Evolutionary conservation across 495 filamentous ascomycete genomes (phyloP).

Genomic region (Bombardia bombarda): DNA sequence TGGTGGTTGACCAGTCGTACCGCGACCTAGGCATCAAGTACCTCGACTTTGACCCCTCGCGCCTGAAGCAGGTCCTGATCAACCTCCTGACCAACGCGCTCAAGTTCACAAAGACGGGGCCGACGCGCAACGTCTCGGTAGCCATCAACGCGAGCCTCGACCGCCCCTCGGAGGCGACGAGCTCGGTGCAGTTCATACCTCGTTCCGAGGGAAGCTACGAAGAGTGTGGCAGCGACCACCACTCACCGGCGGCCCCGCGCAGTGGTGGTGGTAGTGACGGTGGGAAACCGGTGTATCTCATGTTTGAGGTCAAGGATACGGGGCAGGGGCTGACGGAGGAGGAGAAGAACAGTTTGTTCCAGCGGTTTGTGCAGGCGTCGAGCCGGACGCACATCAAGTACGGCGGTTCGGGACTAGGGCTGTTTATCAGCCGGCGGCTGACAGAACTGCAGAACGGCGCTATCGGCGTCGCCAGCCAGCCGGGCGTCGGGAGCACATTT

Average conservation of each 20-base stretch:
- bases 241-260: constrained; percentile 2
- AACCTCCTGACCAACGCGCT: constrained; percentile 68
- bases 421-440: constrained; percentile 67
- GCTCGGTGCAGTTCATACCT: constrained; percentile 28
- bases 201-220: constrained; percentile 12
- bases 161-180: constrained; percentile 22
- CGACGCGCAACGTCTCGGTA: constrained; percentile 27
- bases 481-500: constrained; percentile 66
- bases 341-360: constrained; percentile 62
- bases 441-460: constrained; percentile 70
- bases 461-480: constrained; percentile 61
- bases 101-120: constrained; percentile 58
- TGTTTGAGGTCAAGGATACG: constrained; percentile 66
- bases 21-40: constrained; percentile 48
- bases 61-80: constrained; percentile 65
- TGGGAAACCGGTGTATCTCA: constrained; percentile 44
- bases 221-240: constrained; percentile 12
- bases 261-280: too few species aligned
- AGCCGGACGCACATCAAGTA: constrained; percentile 67
- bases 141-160: constrained; percentile 20
- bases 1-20: constrained; percentile 52
- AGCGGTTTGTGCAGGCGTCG: constrained; percentile 69
- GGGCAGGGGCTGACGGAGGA: constrained; percentile 61
- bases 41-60: constrained; percentile 60
- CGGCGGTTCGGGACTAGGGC: constrained; percentile 67